Evolutionary conservation across 805 yeast species (phyloP), one percentile per base, ranked within the genome.

Genomic region (Zygosaccharomyces gambellarensis): DNA sequence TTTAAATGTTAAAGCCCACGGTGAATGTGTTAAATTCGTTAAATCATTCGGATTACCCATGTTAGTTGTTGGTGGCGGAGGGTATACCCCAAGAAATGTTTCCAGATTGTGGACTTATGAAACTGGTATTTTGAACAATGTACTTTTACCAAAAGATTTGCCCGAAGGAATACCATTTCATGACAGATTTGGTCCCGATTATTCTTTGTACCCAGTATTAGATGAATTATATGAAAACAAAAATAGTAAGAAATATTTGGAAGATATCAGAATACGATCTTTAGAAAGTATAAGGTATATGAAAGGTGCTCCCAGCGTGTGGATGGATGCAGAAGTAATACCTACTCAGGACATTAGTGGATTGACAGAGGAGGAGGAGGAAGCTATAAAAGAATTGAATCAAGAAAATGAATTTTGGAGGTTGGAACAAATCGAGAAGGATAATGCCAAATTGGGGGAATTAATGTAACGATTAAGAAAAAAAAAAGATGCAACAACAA

Each of bases 31-130:
- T 45, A 82, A 85, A 58, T 92, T 81, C 69, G 89, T 90, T 45
- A 87, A 86, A 65, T 78, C 87, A 7, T 88, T 92, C 63, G 87
- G 87, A 43, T 77, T 94, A 14, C 98, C 99, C 8, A 72, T 88
- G 78, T 79, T 94, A 83, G 95, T 94, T 28, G 76, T 94, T 19
- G 99, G 99, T 36, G 99, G 99, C 44, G 99, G 99, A 59, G 99
- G 99, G 19, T 94, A 94, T 71, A 94, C 99, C 2, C 95, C 95
- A 79, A 79, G 97, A 67, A 94, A 94, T 65, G 99, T 94, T 43
- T 89, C 97, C 4, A 76, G 99, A 58, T 79, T 95, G 10, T 92
- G 99, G 98, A 81, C 96, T 2, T 90, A 77, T 63, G 99, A 94
- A 69, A 83, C 97, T 0, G 92, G 97, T 31, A 76, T 94, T 25